Evolutionary conservation across 2,329 filamentous ascomycete species (phyloP).

Genomic region (Neophaeococcomyces mojaviensis): DNA sequence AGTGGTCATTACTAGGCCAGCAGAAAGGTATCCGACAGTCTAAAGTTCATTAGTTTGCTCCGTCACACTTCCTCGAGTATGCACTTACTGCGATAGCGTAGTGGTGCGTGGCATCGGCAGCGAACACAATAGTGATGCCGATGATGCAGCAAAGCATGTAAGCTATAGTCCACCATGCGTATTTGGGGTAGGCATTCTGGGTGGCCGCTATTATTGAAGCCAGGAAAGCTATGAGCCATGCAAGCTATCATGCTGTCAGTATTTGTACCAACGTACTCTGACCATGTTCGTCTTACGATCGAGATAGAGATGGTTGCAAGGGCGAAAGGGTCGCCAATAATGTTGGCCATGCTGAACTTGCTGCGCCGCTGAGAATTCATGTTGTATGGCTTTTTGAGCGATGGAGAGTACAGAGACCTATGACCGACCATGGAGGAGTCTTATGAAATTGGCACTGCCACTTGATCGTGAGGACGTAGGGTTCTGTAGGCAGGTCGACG

Average conservation of each 20-base stretch:
- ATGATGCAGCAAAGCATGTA: slow-evolving; percentile 79
- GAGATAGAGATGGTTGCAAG: slow-evolving; percentile 89
- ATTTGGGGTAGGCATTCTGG: slow-evolving; percentile 64
- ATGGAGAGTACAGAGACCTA: slow-evolving; percentile 65
- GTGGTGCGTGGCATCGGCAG: slow-evolving; percentile 72
- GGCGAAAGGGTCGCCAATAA: slow-evolving; percentile 92
- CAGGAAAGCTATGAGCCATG: slow-evolving; percentile 90
- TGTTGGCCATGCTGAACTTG: slow-evolving; percentile 70
- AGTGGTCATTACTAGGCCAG: slow-evolving; percentile 75
- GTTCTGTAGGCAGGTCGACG: neutral
- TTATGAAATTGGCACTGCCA: neutral
- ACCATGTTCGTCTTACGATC: slow-evolving; percentile 55
- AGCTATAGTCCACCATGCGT: slow-evolving; percentile 83
- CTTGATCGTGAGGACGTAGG: neutral
- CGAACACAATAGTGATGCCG: slow-evolving; percentile 74
- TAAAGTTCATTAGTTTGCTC: slow-evolving; percentile 30
- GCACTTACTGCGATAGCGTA: slow-evolving; percentile 74
- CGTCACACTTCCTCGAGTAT: neutral
- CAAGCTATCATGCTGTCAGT: slow-evolving; percentile 55
- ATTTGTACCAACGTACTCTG: slow-evolving; percentile 12
- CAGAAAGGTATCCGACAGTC: slow-evolving; percentile 77
- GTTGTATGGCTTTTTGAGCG: slow-evolving; percentile 57
- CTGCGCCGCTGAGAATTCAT: slow-evolving; percentile 20
- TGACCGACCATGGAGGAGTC: slow-evolving; percentile 59
- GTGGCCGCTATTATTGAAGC: slow-evolving; percentile 67